phyloP scores from a whole-genome alignment of 345 rosid species.

The Limnanthes douglasii region DNA sequence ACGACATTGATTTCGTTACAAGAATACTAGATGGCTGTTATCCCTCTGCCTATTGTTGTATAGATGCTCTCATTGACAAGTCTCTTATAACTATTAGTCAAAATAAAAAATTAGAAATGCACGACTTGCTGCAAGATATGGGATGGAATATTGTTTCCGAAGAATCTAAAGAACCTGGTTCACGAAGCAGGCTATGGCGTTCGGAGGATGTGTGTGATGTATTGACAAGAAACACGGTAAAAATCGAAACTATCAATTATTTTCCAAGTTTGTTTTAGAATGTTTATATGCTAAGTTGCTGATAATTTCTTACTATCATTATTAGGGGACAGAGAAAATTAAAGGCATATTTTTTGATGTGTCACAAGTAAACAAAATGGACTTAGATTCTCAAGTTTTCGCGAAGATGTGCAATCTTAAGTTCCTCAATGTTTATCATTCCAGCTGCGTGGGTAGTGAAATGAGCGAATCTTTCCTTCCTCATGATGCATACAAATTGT shows the following conservation, averaged over 20 bases:
- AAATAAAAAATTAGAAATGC: slow-evolving; percentile 9
- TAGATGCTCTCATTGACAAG: slow-evolving; percentile 15
- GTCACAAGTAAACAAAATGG: neutral
- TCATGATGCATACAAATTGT: no score
- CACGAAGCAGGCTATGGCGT: slow-evolving; percentile 12
- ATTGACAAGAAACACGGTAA: slow-evolving; percentile 5
- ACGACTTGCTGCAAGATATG: slow-evolving; percentile 12
- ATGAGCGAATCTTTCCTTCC: no score
- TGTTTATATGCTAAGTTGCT: neutral
- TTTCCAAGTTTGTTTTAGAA: neutral
- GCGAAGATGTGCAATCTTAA: slow-evolving; percentile 11
- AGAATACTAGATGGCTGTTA: slow-evolving; percentile 14
- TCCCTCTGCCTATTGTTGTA: slow-evolving; percentile 8
- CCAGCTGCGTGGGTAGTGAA: neutral
- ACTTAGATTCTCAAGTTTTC: slow-evolving; percentile 2
- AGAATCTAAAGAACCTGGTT: slow-evolving; percentile 7
- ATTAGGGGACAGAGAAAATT: slow-evolving; percentile 13
- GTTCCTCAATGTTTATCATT: slow-evolving; percentile 7
- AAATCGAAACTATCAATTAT: neutral
- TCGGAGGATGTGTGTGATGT: slow-evolving; percentile 3
- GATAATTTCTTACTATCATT: neutral
- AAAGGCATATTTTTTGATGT: slow-evolving; percentile 10
- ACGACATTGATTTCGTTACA: slow-evolving; percentile 9
- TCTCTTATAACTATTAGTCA: slow-evolving; percentile 10
- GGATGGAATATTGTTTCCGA: slow-evolving; percentile 13